A percentile compares a stretch with the other conserved stretches of the same genome.
Conservation (phyloP, 345 rosid genomes). For the Ailanthus altissimus region DNA sequence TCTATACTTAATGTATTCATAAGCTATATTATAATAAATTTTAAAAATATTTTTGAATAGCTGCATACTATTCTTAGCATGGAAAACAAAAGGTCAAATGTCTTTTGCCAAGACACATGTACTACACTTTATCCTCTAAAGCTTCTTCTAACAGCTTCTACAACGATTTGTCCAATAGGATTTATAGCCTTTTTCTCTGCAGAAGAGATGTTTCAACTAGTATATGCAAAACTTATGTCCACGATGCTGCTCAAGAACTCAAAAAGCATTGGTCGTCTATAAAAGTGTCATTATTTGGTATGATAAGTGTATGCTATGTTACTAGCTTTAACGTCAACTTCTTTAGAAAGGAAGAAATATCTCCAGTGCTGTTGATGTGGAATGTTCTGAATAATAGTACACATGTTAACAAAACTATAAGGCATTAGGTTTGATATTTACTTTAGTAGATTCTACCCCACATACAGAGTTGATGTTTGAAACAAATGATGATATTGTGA, state of each 20-base stretch:
- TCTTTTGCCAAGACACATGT: too few relatives aligned
- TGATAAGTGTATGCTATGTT: conserved; percentile 32
- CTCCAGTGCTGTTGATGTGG: neutral
- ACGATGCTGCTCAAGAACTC: conserved; percentile 11
- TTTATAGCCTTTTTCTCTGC: conserved; percentile 24
- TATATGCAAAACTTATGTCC: conserved; percentile 24
- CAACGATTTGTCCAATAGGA: conserved; percentile 26
- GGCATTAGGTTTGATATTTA: neutral
- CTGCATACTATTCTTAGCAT: too few relatives aligned
- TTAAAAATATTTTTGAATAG: too few relatives aligned
- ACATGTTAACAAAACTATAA: conserved; percentile 10
- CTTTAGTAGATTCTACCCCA: neutral
- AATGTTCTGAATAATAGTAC: conserved; percentile 1
- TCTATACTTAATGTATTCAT: too few relatives aligned
- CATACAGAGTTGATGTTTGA: neutral
- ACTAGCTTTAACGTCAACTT: conserved; percentile 32
- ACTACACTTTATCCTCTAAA: conserved; percentile 6
- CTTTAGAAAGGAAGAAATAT: neutral
- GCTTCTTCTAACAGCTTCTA: conserved; percentile 32
- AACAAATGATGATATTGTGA: neutral
- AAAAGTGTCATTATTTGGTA: conserved; percentile 28
- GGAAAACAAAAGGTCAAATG: too few relatives aligned
- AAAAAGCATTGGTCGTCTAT: neutral
- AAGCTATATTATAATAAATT: too few relatives aligned
- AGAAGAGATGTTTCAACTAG: conserved; percentile 23